These are phyloP conservation scores for Endogone sp. DNA, from an alignment of 192 early-diverging fungal genomes.

Conservation along the genomic window DNA sequence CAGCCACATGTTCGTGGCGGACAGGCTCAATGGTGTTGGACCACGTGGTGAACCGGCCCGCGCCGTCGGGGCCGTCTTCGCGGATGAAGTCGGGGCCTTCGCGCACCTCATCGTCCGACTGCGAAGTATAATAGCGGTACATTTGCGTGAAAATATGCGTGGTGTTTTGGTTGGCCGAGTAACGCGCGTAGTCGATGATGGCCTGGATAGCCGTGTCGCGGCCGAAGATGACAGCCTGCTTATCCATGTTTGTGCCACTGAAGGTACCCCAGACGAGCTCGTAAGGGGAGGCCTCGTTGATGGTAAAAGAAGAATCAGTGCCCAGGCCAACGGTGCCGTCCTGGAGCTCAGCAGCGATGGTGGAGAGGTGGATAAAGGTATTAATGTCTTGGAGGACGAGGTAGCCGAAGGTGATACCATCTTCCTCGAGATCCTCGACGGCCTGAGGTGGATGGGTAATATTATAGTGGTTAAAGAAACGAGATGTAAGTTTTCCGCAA, in stretches of 20 bases:
- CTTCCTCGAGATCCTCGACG: conserved; percentile 3
- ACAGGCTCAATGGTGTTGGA: conserved; percentile 41
- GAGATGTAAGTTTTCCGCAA: too few relatives aligned
- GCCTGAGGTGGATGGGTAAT: conserved; percentile 10
- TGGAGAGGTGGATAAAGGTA: conserved; percentile 27
- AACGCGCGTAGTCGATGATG: conserved; percentile 16
- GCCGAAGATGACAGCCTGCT: conserved; percentile 24
- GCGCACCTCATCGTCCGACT: conserved; percentile 9
- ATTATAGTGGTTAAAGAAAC: conserved; percentile 1
- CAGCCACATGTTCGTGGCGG: conserved; percentile 21
- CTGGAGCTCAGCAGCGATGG: conserved; percentile 17
- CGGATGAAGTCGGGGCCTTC: conserved; percentile 20
- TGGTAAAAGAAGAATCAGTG: conserved; percentile 19
- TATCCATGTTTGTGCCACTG: conserved; percentile 5
- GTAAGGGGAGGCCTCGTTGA: conserved; percentile 12
- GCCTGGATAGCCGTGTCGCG: not conserved
- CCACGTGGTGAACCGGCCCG: conserved; percentile 29
- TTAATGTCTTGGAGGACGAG: conserved; percentile 30
- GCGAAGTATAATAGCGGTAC: conserved; percentile 18
- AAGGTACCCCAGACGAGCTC: conserved; percentile 36
- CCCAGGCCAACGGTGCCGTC: conserved; percentile 7
- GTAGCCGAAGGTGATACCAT: conserved; percentile 36
- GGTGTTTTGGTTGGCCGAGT: conserved; percentile 6
- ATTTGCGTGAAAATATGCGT: conserved; percentile 18
- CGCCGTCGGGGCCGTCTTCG: conserved; percentile 15